phyloP scores from a whole-genome alignment of 306 rosid genomes.

The Ochetophila trinervis region DNA sequence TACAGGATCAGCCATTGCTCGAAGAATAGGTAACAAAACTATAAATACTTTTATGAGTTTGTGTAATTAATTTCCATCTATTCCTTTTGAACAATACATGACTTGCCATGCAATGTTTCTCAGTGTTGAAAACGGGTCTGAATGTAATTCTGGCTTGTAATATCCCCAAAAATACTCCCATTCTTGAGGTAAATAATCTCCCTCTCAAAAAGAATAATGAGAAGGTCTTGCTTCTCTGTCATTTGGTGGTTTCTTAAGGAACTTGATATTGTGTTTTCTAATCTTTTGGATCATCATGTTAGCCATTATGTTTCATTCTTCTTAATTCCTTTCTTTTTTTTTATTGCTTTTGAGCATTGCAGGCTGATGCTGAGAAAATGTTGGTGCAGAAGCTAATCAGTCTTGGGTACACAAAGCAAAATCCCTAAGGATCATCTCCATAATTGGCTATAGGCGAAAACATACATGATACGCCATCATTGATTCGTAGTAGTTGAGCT shows the following conservation, averaged over 20 bases:
- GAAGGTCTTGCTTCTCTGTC: not conserved
- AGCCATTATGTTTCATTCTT: not conserved
- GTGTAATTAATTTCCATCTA: not conserved
- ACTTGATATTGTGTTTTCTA: not conserved
- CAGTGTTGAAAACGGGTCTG: conserved; percentile 78
- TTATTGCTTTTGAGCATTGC: conserved; percentile 24
- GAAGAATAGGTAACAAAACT: conserved; percentile 53
- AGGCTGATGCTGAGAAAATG: conserved; percentile 83
- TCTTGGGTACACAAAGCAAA: conserved; percentile 59
- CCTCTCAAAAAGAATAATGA: not conserved
- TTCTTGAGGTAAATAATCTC: conserved; percentile 57
- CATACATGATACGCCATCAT: not conserved
- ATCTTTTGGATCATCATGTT: not conserved
- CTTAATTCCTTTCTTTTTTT: conserved; percentile 5
- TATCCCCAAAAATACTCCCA: conserved; percentile 69
- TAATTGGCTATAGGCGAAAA: conserved; percentile 1
- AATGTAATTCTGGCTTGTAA: conserved; percentile 77
- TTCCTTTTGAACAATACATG: not conserved
- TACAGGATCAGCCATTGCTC: conserved; percentile 84
- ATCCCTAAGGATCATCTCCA: conserved; percentile 37
- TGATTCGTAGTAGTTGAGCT: no score
- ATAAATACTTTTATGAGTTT: not conserved
- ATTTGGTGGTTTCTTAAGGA: not conserved
- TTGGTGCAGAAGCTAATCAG: conserved; percentile 65
- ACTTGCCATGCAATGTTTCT: conserved; percentile 14